These are phyloP conservation scores for Marasmius tenuissimus DNA, from an alignment of 1,284 basidiomycete species.

Conservation along the genomic window DNA sequence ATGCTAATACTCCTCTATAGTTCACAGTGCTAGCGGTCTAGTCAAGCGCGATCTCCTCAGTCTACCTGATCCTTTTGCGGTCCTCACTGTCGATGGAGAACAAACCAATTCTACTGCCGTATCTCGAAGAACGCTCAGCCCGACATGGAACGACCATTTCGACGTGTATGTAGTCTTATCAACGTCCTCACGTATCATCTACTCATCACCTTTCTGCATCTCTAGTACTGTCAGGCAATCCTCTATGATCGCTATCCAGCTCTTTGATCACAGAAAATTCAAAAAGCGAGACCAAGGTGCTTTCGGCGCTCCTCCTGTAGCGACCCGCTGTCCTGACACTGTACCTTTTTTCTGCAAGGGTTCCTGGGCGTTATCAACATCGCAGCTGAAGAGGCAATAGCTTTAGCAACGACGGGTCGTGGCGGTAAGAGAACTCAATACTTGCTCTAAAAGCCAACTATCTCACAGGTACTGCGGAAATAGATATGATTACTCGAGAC, in stretches of 20 bases:
- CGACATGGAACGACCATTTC: constrained; percentile 93
- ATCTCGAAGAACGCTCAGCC: constrained; percentile 83
- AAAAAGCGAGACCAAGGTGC: constrained; percentile 95
- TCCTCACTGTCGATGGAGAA: constrained; percentile 94
- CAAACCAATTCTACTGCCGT: constrained; percentile 92
- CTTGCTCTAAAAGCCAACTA: not conserved
- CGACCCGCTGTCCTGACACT: not conserved
- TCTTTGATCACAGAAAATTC: constrained; percentile 98
- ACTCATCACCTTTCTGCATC: constrained; percentile 1
- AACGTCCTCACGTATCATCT: constrained; percentile 9
- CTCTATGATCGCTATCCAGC: constrained; percentile 92
- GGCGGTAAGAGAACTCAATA: constrained; percentile 44
- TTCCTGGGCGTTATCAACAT: constrained; percentile 89
- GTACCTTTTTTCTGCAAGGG: constrained; percentile 25
- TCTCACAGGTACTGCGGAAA: constrained; percentile 12
- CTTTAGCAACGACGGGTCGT: constrained; percentile 78
- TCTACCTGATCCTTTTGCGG: constrained; percentile 94
- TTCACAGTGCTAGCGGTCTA: constrained; percentile 86
- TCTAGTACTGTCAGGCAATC: constrained; percentile 82
- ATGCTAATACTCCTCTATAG: constrained; percentile 39
- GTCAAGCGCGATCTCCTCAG: constrained; percentile 90
- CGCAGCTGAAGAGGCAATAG: constrained; percentile 78
- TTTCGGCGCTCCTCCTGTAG: not conserved
- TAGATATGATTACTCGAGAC: constrained; percentile 80
- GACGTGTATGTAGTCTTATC: constrained; percentile 66